Conservation (phyloP, 305 asterid genomes). For the Fraxinus paxiana region DNA sequence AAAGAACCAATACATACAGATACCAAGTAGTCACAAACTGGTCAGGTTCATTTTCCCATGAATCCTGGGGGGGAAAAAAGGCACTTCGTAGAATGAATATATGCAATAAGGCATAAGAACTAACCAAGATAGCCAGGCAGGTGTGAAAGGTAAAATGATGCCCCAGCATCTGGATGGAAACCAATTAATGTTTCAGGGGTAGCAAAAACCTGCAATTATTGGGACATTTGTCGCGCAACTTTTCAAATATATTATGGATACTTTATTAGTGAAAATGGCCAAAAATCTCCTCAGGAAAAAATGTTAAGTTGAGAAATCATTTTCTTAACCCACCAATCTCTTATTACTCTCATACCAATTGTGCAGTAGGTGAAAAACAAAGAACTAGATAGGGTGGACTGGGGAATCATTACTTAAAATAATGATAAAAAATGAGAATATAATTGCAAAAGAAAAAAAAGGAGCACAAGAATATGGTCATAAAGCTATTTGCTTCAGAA, state of each 20-base stretch:
- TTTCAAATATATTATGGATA: conserved; percentile 5
- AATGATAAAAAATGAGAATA: not conserved
- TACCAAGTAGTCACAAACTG: conserved; percentile 12
- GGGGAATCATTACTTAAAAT: not conserved
- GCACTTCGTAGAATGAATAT: not conserved
- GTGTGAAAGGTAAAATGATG: conserved; percentile 90
- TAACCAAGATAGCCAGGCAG: conserved; percentile 92
- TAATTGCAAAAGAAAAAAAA: not conserved
- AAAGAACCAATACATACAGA: not conserved
- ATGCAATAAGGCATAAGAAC: not conserved
- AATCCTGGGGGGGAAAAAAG: not conserved
- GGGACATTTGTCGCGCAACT: conserved; percentile 1
- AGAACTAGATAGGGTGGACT: not conserved
- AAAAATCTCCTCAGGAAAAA: not conserved
- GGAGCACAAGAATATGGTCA: not conserved
- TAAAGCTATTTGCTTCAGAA: not conserved
- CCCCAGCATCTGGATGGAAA: conserved; percentile 97
- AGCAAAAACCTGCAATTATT: conserved; percentile 69
- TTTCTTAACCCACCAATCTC: conserved; percentile 1
- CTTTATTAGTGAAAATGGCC: not conserved
- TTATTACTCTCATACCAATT: not conserved
- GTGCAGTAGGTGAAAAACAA: no score
- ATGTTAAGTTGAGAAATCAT: not conserved
- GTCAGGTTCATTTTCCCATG: not conserved
- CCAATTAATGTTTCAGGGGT: conserved; percentile 94